Conservation (phyloP, 1,284 basidiomycete genomes). For the Pseudozyma tsukubaensis region DNA sequence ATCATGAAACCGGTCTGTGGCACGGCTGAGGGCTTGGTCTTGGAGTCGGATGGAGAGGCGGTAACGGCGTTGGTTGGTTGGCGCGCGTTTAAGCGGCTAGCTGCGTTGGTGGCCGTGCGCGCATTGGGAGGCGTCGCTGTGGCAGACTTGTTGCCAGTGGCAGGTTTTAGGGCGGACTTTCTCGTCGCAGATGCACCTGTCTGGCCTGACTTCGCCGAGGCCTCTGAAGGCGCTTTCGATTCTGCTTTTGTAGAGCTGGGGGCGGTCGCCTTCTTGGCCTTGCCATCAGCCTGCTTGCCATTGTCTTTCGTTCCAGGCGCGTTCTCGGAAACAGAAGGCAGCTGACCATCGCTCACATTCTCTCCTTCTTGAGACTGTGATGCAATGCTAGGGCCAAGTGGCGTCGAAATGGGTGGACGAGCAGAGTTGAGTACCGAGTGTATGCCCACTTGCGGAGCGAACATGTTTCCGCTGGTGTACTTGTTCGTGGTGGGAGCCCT, state of each 20-base stretch:
- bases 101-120: constrained; percentile 13
- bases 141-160: constrained; percentile 6
- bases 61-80: constrained; percentile 33
- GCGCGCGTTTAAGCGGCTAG: constrained; percentile 11
- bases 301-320: neutral
- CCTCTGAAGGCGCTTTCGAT: neutral
- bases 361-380: constrained; percentile 8
- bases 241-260: neutral
- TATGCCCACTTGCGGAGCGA: constrained; percentile 59
- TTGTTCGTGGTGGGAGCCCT: constrained; percentile 17
- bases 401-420: constrained; percentile 51
- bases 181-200: constrained; percentile 1
- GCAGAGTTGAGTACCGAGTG: constrained; percentile 47
- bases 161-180: neutral
- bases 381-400: constrained; percentile 21
- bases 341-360: neutral
- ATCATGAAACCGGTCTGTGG: constrained; percentile 67
- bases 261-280: neutral
- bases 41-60: constrained; percentile 27
- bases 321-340: neutral
- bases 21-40: constrained; percentile 56
- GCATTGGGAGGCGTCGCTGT: constrained; percentile 17
- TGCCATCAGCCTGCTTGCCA: constrained; percentile 1
- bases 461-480: constrained; percentile 54
- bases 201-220: constrained; percentile 3